Conservation (phyloP, 257 asterid genomes). For the Perilla frutescens region DNA sequence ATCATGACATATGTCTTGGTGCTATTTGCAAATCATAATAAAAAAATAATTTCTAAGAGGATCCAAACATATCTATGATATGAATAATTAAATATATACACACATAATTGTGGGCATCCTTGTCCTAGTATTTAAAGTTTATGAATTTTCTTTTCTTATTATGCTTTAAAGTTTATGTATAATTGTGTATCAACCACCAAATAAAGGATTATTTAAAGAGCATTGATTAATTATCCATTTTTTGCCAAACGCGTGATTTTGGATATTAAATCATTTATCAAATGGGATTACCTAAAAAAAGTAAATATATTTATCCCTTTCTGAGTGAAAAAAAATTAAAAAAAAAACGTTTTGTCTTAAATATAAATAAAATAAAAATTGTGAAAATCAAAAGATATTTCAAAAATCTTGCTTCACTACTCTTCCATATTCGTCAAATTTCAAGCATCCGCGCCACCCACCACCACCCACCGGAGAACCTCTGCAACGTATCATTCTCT, state of each 20-base stretch:
- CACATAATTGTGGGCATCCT: too few relatives aligned
- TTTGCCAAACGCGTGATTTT: not conserved
- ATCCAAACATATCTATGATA: not conserved
- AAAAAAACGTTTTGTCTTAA: not conserved
- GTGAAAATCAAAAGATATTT: not conserved
- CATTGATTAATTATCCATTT: not conserved
- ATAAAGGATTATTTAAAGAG: not conserved
- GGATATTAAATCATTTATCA: not conserved
- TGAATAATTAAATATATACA: not conserved
- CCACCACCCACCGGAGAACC: constrained; percentile 33
- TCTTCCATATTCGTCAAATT: constrained; percentile 27
- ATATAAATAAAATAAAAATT: not conserved
- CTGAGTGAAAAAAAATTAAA: not conserved
- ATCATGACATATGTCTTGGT: constrained; percentile 27
- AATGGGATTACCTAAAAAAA: not conserved
- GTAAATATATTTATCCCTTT: not conserved
- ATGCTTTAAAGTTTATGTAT: not conserved
- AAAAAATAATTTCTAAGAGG: not conserved
- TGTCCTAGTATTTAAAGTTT: not conserved
- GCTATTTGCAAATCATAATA: not conserved
- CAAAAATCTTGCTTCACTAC: constrained; percentile 12
- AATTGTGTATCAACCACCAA: not conserved
- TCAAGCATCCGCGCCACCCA: constrained; percentile 40
- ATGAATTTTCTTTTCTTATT: too few relatives aligned
- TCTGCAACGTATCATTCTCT: too few relatives aligned